These are phyloP conservation scores for Cunninghamia lanceolata DNA, from an alignment of 75 land plant species.

Conservation along the genomic window DNA sequence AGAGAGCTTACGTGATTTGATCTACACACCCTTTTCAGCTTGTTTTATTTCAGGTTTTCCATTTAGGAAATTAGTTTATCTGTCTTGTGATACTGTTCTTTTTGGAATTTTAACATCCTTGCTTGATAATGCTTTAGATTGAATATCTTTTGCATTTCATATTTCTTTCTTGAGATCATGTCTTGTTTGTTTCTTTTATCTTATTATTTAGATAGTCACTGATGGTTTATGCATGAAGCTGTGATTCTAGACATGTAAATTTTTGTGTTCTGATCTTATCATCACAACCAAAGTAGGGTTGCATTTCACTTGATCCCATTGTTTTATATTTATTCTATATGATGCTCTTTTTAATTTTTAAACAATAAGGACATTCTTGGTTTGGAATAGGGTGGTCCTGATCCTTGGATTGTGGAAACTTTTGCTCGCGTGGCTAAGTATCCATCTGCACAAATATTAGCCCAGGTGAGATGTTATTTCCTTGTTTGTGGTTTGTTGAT, in stretches of 20 bases:
- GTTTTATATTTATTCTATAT: background rate
- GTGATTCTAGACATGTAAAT: background rate
- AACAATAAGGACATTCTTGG: background rate
- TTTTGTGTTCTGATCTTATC: background rate
- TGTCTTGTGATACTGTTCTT: background rate
- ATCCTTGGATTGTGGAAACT: conserved; percentile 74
- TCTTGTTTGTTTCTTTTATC: background rate
- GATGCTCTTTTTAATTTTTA: background rate
- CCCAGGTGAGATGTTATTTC: conserved; percentile 46
- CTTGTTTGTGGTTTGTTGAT: background rate
- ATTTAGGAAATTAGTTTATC: background rate
- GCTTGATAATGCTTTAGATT: background rate
- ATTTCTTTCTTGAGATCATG: background rate
- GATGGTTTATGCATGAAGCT: background rate
- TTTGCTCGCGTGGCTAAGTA: conserved; percentile 71
- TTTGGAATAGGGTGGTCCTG: conserved; percentile 65
- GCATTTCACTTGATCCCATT: background rate
- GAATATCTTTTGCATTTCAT: background rate
- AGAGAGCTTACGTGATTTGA: background rate
- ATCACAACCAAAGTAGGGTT: background rate
- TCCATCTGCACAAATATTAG: conserved; percentile 69
- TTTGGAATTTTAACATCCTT: background rate
- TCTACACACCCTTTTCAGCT: background rate
- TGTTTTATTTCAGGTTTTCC: background rate
- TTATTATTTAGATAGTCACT: background rate